Evolutionary conservation across 2,329 filamentous ascomycete genomes (phyloP), one percentile per base, ranked within the genome.

Genomic region (Stagonosporopsis rhizophila): DNA sequence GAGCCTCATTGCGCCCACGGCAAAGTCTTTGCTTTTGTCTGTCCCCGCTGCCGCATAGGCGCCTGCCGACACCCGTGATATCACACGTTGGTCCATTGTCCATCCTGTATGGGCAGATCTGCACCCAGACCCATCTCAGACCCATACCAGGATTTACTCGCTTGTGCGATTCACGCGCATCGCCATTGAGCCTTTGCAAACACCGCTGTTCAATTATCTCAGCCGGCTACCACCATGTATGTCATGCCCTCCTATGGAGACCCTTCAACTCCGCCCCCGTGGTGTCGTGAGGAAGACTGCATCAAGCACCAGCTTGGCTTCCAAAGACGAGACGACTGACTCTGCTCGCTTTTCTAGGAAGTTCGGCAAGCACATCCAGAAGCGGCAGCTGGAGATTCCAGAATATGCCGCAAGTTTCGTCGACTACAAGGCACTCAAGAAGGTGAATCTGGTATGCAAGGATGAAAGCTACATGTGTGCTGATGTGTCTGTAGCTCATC

Each of bases 381-480:
- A 96, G 83, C 89, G 93, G 76, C 95, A 99, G 85, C 91, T 99
- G 72, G 95, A 99, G 78, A 93, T 99, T 58, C 95, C 95, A 58
- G 95, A 99, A 85, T 99, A 99, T 89, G 94, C 95, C 60, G 92
- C 94, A 64, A 97, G 93, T 79, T 99, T 99, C 76, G 93, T 98
- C 69, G 97, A 99, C 80, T 99, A 99, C 83, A 99, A 99, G 81
- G 93, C 92, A 58, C 83, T 99, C 68, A 99, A 99, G 80, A 98
- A 98, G 91, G 95, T 96, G 75, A 61, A 55, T 23, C 9, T 14
- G 37, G n/a, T 14, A 19, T 17, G 23, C 8, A 17, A n/a, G 25
- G 19, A 11, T 17, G 12, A 17, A 2, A n/a, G 15, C 27, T 12
- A 23, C 37, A 27, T 38, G 44, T 45, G 59, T 65, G 54, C 63